A percentile compares a stretch with the other conserved stretches of the same genome.
These are phyloP conservation scores for Curvularia sp. DNA, from an alignment of 2,329 filamentous ascomycete genomes.

Conservation along the genomic window DNA sequence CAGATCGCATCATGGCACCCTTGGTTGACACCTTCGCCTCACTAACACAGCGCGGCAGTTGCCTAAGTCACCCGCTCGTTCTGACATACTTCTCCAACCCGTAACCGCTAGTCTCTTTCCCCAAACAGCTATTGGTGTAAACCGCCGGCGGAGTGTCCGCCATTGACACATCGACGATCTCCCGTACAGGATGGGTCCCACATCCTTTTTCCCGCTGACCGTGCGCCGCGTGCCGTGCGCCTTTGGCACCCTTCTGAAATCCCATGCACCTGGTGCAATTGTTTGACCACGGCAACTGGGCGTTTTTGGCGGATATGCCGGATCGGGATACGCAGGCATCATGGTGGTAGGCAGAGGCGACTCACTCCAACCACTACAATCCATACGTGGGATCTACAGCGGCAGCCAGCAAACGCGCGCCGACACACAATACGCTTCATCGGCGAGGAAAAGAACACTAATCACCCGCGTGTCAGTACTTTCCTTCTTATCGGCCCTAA, in stretches of 20 bases:
- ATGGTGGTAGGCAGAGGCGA: not conserved
- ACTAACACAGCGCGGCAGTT: not conserved
- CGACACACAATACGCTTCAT: not conserved
- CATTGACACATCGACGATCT: slow-evolving; percentile 19
- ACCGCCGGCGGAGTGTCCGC: not conserved
- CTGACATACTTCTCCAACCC: not conserved
- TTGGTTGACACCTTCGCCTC: not conserved
- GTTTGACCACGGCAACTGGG: slow-evolving; percentile 32
- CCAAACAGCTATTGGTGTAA: not conserved
- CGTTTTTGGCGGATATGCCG: not conserved
- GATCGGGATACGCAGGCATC: not conserved
- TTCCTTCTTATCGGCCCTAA: too few relatives aligned
- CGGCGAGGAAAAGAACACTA: too few relatives aligned
- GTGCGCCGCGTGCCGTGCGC: not conserved
- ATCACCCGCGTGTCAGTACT: too few relatives aligned
- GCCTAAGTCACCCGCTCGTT: not conserved
- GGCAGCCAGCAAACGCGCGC: not conserved
- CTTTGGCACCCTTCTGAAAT: not conserved
- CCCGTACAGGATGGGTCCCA: slow-evolving; percentile 8
- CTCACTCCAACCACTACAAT: not conserved
- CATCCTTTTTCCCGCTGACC: not conserved
- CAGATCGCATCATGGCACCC: not conserved
- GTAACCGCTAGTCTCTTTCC: not conserved
- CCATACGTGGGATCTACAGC: not conserved
- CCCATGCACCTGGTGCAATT: slow-evolving; percentile 24